Evolutionary conservation across 768 basidiomycete genomes (phyloP).

Genomic region (Suillus weaverae): DNA sequence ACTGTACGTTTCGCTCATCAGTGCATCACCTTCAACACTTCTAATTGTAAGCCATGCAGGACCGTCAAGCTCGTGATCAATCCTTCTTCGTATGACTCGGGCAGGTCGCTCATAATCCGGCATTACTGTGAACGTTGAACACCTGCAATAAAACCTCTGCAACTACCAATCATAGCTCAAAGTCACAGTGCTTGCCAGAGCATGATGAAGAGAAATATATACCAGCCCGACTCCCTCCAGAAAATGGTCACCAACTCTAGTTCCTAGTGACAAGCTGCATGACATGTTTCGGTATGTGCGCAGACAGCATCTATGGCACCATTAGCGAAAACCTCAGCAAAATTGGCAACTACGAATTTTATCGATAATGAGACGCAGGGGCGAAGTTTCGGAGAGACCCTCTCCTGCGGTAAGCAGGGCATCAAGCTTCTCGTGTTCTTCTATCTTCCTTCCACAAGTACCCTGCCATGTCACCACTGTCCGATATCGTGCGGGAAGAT

Average conservation of each 20-base stretch:
- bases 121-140: conserved; percentile 4
- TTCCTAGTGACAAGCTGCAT: conserved; percentile 6
- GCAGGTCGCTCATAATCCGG: not conserved
- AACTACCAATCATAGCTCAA: conserved; percentile 8
- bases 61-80: not conserved
- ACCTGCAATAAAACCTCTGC: not conserved
- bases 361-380: conserved; percentile 24
- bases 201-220: not conserved
- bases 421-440: conserved; percentile 28
- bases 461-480: conserved; percentile 44
- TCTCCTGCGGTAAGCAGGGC: conserved; percentile 20
- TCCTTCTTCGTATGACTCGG: not conserved
- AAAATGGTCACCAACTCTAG: not conserved
- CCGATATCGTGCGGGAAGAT: conserved; percentile 34
- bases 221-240: not conserved
- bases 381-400: conserved; percentile 19
- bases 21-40: not conserved
- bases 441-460: conserved; percentile 34
- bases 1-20: not conserved
- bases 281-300: conserved; percentile 12
- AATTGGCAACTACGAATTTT: not conserved
- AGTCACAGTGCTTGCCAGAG: not conserved
- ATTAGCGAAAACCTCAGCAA: not conserved
- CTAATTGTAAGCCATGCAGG: not conserved
- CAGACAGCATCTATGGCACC: conserved; percentile 10